Evolutionary conservation across 257 asterid genomes (phyloP), one percentile per base, ranked within the genome.

Genomic region (Oldenlandia corymbosa): DNA sequence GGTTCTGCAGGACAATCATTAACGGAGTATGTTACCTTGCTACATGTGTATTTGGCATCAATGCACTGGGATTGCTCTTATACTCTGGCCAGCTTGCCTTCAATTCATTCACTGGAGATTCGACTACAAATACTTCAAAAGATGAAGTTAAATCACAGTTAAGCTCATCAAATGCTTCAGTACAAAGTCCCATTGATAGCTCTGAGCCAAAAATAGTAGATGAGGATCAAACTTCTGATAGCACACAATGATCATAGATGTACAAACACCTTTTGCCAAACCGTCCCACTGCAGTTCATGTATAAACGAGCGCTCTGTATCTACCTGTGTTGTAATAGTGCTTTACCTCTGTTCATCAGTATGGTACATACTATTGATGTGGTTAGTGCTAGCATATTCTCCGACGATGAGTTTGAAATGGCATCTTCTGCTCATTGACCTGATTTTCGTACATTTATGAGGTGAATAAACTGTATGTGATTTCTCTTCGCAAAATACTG

Each of bases 1-100:
- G 32, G 64, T 13, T 47, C 14, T 67, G 68, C 90, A 91, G 98
- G 88, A 88, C 98, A 8, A 83, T 91, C 60, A 65, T 91, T 67
- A 91, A 88, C 32, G 98, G 98, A 18, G 2, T 91, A 67, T 91
- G 95, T 66, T 91, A 91, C 80, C 94, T 91, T 12, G 98, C 96
- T 17, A 88, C 98, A 56, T 91, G 85, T 78, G 87, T 88, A 36
- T 91, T 91, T 60, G 96, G 93, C 23, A 69, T 78, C 74, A 91
- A 91, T 64, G 67, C 96, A 68, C 55, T 91, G 1, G 95, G 98
- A 60, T 76, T 91, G 68, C 61, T 88, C 58, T 84, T 88, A 32
- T 91, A 91, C 74, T 88, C 98, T 2, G 86, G 83, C 21, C 95
- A 88, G 68, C 94, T 91, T 71, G 94, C 90, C 56, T 68, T 91